Percentiles rank a stretch among this genome's conserved stretches.
Conservation (phyloP, 495 filamentous ascomycete genomes). For the Hyaloscypha bicolor region DNA sequence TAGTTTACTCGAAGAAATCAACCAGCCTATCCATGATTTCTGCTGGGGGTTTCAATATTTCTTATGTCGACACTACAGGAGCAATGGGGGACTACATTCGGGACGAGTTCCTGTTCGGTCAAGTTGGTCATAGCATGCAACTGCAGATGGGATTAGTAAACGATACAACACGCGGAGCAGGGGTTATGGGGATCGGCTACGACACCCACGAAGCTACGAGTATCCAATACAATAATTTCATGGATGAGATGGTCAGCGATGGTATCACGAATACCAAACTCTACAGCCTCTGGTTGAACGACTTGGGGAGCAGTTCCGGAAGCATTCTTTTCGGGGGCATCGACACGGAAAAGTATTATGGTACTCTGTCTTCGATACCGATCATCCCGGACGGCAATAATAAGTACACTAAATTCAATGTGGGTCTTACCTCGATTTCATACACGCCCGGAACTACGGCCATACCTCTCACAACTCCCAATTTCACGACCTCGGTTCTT, state of each 20-base stretch:
- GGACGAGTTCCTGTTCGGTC: conserved; percentile 74
- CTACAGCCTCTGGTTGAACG: conserved; percentile 90
- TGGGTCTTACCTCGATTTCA: conserved; percentile 65
- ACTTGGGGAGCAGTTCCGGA: conserved; percentile 70
- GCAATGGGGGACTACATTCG: conserved; percentile 79
- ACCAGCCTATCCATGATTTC: too few species aligned
- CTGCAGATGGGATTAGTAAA: conserved; percentile 87
- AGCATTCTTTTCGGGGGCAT: conserved; percentile 92
- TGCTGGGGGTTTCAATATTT: conserved; percentile 72
- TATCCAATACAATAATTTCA: conserved; percentile 74
- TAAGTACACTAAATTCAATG: conserved; percentile 62
- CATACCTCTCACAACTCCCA: conserved; percentile 44
- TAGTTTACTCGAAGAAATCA: too few species aligned
- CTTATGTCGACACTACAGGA: conserved; percentile 80
- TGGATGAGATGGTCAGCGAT: conserved; percentile 68
- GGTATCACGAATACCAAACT: conserved; percentile 78
- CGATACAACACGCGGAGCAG: conserved; percentile 60
- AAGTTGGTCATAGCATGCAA: conserved; percentile 62
- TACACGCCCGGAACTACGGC: neutral
- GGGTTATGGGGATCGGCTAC: conserved; percentile 93
- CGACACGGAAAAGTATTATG: conserved; percentile 81
- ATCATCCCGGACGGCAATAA: conserved; percentile 47
- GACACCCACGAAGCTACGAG: conserved; percentile 75
- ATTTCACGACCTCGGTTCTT: conserved; percentile 65
- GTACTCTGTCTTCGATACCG: conserved; percentile 69